Evolutionary conservation across 306 rosid genomes (phyloP), one percentile per base, ranked within the genome.

Genomic region (Ceratonia siliqua): DNA sequence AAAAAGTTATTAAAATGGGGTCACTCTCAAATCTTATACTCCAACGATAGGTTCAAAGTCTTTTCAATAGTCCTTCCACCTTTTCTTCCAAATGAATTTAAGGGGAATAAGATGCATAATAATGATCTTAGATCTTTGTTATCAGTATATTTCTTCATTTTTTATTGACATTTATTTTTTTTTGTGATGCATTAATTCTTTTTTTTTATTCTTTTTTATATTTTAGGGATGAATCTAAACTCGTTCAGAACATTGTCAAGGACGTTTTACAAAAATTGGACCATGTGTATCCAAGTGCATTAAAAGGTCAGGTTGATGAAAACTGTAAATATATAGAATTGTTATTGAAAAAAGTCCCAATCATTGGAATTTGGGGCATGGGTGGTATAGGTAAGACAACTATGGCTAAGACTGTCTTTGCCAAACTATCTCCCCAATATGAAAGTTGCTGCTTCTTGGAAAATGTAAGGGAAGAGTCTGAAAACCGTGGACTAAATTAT

Each of bases 331-430:
- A 4, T 13, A 46, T 74, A n/a, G 78, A 70, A 17, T 32, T 2
- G 9, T 27, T 70, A 1, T 15, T 68, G 13, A 2, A 62, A 62
- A 13, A 1, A 0, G 15, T 1, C 13, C 20, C 50, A 12, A 57
- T 27, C 17, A 46, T 82, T 58, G 85, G 85, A 25, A 66, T 82
- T 25, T 82, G 79, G 72, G 85, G 85, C 17, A 81, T 81, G 74
- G 62, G 77, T 1, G 77, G 77, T 4, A 33, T 73, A 0, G 77
- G 77, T 0, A 73, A 70, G 28, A 52, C 77, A 28, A 77, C 85
- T 5, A 8, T 75, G 49, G 81, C 73, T 2, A 69, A 2, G 38
- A 55, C 12, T n/a, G 43, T 75, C 2, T 81, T 69, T 62, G 56
- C 45, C 41, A 69, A 81, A 58, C 22, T 32, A n/a, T 70, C 28